A percentile compares a stretch with the other conserved stretches of the same genome.
Conservation (phyloP, 176 grass and related monocot genomes). For the Oropetium thomaeum region DNA sequence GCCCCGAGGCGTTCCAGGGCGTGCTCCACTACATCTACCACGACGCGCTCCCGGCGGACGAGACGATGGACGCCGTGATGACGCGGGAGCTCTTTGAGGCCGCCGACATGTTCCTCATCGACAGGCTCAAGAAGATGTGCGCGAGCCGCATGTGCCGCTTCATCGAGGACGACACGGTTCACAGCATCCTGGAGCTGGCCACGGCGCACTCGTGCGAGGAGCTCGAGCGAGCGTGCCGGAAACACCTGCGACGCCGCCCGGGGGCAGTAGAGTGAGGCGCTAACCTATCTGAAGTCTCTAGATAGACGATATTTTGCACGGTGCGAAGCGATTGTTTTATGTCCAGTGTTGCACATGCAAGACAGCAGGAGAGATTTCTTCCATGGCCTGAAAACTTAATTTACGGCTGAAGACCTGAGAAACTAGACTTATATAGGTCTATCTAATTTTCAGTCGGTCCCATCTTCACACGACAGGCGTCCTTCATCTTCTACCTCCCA, state of each 20-base stretch:
- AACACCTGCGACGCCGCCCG: background rate
- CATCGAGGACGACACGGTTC: constrained; percentile 18
- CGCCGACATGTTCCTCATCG: constrained; percentile 40
- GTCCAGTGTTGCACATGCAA: no score
- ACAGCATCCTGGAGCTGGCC: constrained; percentile 11
- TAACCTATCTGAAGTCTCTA: background rate
- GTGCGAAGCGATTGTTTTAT: no score
- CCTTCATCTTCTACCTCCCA: no score
- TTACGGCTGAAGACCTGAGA: no score
- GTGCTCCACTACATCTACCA: constrained; percentile 50
- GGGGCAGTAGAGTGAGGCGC: background rate
- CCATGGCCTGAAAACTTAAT: no score
- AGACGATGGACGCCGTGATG: background rate
- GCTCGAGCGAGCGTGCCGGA: constrained; percentile 22
- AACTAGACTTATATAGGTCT: no score
- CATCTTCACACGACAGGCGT: no score
- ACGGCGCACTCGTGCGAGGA: constrained; percentile 26
- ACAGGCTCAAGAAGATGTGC: constrained; percentile 44
- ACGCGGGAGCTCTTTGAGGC: constrained; percentile 33
- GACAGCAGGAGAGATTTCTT: no score
- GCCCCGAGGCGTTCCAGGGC: constrained; percentile 32
- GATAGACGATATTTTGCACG: no score
- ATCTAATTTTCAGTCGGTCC: no score
- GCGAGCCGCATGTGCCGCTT: constrained; percentile 4
- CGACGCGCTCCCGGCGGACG: constrained; percentile 20